Conservation (phyloP, 2,329 filamentous ascomycete species). For the Periconia macrospinosa region DNA sequence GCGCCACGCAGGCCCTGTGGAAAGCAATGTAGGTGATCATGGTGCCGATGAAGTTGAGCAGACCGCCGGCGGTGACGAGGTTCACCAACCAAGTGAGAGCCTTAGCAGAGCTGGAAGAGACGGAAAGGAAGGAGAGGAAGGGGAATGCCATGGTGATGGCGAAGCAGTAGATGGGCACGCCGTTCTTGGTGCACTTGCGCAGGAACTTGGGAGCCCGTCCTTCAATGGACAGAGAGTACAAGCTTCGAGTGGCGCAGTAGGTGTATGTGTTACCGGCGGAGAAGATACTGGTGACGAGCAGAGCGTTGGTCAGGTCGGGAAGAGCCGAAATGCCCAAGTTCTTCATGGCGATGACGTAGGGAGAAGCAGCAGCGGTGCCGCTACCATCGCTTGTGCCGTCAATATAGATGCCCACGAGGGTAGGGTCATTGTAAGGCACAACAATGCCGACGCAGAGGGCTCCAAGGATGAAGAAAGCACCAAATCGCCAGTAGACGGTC, state of each 20-base stretch:
- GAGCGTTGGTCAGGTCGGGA: conserved; percentile 61
- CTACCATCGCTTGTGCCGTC: conserved; percentile 23
- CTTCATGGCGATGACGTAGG: conserved; percentile 65
- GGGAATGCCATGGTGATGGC: conserved; percentile 66
- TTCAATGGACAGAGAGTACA: conserved; percentile 58
- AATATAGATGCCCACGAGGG: conserved; percentile 60
- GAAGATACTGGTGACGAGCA: conserved; percentile 58
- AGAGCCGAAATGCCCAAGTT: conserved; percentile 57
- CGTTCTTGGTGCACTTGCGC: conserved; percentile 60
- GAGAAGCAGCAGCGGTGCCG: conserved; percentile 60
- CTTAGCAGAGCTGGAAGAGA: conserved; percentile 65
- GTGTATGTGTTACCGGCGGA: conserved; percentile 59
- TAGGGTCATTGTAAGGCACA: conserved; percentile 68
- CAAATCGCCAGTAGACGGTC: conserved; percentile 51
- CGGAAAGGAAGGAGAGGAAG: conserved; percentile 72
- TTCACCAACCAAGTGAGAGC: conserved; percentile 75
- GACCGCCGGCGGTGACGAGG: conserved; percentile 70
- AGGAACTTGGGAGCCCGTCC: conserved; percentile 59
- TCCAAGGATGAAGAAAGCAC: conserved; percentile 51
- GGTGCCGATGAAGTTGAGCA: conserved; percentile 53
- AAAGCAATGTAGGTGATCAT: conserved; percentile 62
- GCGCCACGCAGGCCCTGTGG: conserved; percentile 52
- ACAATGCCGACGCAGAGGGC: conserved; percentile 50
- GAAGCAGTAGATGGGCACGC: conserved; percentile 76
- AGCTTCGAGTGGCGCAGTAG: conserved; percentile 56